Conservation (phyloP, 371 early-diverging fungal species). For the Zopfochytrium polystomum region DNA sequence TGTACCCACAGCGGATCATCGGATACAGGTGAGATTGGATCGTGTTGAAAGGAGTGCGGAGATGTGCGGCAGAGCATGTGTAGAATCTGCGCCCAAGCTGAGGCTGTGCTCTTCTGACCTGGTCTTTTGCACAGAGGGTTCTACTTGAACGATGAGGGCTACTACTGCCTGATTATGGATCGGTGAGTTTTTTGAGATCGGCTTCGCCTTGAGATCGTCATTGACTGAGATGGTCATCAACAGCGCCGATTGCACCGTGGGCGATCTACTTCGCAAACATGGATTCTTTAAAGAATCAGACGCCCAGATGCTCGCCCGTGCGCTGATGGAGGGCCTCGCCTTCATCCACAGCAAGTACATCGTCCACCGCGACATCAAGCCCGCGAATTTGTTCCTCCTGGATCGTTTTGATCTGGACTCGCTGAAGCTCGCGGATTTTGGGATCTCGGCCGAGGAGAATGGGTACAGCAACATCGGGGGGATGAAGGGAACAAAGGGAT, state of each 20-base stretch:
- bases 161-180: slow-evolving; percentile 36
- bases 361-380: slow-evolving; percentile 37
- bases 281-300: slow-evolving; percentile 20
- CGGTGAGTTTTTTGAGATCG: slow-evolving; percentile 14
- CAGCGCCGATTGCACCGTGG: slow-evolving; percentile 28
- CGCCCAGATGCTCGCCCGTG: slow-evolving; percentile 22
- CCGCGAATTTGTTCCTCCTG: slow-evolving; percentile 28
- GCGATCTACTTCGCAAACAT: slow-evolving; percentile 21
- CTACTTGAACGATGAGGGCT: slow-evolving; percentile 33
- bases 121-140: slow-evolving; percentile 17
- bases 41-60: too few relatives aligned
- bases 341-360: slow-evolving; percentile 21
- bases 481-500: slow-evolving; percentile 34
- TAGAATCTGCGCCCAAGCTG: not conserved
- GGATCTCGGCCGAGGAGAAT: slow-evolving; percentile 31
- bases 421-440: slow-evolving; percentile 37
- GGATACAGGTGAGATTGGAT: too few relatives aligned
- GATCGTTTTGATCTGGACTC: slow-evolving; percentile 8
- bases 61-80: too few relatives aligned
- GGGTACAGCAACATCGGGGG: slow-evolving; percentile 31
- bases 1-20: not conserved
- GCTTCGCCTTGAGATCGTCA: not conserved
- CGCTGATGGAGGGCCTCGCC: slow-evolving; percentile 23
- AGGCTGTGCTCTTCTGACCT: not conserved
- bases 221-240: not conserved